Base-by-base conservation (phyloP, 306 rosid genomes). In the Glycine soja region DNA sequence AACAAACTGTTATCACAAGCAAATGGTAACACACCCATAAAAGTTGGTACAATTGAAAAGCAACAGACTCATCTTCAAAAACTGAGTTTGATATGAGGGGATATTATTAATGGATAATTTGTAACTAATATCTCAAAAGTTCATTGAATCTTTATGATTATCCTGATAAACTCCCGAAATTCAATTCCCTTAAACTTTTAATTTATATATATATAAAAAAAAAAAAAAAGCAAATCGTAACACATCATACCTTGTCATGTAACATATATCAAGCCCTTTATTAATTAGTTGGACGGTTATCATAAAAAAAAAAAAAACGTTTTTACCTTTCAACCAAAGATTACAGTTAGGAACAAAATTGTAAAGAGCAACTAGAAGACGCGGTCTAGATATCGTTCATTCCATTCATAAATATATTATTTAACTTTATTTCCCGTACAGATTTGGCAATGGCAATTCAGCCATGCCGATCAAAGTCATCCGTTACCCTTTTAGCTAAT, bases 381-480 rank as follows among this genome's bases (percentile, higher is more conserved):
- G 8, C 42, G 68, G 59, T 88, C 59, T 67, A 76, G 82, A 83
- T 54, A 65, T 58, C 63, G 72, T 75, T 72, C 52, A 71, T 85
- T 50, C 70, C 57, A 74, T 18, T 83, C 54, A 77, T 45, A 14
- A 24, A 16, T 72, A 72, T 75, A 38, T 38, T 64, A 58, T 45
- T 24, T 45, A 65, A 12, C 78, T 77, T 78, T 69, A 68, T 76
- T 77, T 56, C 11, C 79, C 40, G n/a, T 66, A 74, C n/a, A n/a
- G n/a, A n/a, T n/a, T n/a, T n/a, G n/a, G n/a, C n/a, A 45, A 58
- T 75, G 68, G 74, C 81, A 80, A 71, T 66, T 77, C 64, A 76
- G 48, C 59, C 75, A 48, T 64, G 51, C 42, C 70, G 71, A 64
- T 56, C 81, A 71, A 57, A 57, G 36, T 75, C 54, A 52, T 40